A percentile compares a stretch with the other conserved stretches of the same genome.
These are phyloP conservation scores for Dittrichia graveolens DNA, from an alignment of 129 eudicot species.

Conservation along the genomic window DNA sequence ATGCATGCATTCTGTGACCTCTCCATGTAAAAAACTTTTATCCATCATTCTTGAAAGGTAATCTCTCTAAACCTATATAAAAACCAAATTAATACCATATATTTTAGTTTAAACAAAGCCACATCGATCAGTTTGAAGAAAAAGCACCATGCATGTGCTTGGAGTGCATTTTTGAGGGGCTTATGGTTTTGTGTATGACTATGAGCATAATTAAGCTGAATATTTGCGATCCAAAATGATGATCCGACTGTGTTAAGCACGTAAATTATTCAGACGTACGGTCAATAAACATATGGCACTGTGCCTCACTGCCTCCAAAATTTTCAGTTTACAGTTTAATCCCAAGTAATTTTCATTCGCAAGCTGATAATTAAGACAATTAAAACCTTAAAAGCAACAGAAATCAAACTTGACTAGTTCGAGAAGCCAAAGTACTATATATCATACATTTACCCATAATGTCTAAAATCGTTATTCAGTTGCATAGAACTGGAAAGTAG, in stretches of 20 bases:
- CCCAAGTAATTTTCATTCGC: not conserved
- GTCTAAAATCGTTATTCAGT: no score
- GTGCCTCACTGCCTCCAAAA: not conserved
- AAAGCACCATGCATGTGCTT: not conserved
- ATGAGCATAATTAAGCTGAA: no score
- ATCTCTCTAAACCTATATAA: constrained; percentile 67
- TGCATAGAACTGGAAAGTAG: no score
- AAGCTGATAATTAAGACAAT: no score
- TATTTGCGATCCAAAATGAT: not conserved
- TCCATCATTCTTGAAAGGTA: constrained; percentile 86
- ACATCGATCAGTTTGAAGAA: constrained; percentile 1
- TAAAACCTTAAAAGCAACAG: not conserved
- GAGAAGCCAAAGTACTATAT: constrained; percentile 56
- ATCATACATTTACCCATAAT: no score
- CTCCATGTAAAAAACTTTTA: constrained; percentile 88
- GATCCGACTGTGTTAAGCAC: not conserved
- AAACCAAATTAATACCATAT: constrained; percentile 16
- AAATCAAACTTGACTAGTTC: constrained; percentile 58
- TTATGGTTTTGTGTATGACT: no score
- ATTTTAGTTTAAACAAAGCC: constrained; percentile 16
- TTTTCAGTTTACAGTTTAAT: not conserved
- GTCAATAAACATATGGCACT: not conserved
- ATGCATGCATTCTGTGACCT: constrained; percentile 89
- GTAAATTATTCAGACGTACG: not conserved
- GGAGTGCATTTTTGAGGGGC: no score